Percentiles rank a stretch among this genome's conserved stretches.
phyloP scores from a whole-genome alignment of 2,329 filamentous ascomycete genomes.

The Ceratocystis cubensis region DNA sequence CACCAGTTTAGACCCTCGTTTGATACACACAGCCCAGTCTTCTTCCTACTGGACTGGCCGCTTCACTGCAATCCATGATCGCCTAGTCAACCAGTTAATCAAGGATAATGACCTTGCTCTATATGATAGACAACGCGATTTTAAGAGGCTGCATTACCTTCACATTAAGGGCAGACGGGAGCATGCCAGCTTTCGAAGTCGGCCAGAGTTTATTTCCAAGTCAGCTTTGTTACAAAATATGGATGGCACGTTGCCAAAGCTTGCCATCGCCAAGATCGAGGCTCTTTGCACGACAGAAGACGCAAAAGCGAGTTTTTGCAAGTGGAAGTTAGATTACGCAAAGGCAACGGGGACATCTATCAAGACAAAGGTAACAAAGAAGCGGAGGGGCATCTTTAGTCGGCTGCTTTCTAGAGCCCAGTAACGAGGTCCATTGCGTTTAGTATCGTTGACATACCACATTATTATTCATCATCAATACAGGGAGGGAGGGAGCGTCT shows the following conservation, averaged over 20 bases:
- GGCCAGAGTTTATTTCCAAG: slow-evolving; percentile 19
- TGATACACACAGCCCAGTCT: slow-evolving; percentile 34
- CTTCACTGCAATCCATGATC: slow-evolving; percentile 45
- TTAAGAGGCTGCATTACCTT: slow-evolving; percentile 16
- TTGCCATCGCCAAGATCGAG: slow-evolving; percentile 19
- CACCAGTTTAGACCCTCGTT: slow-evolving; percentile 23
- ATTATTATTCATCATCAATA: background rate
- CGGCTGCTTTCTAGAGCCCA: slow-evolving; percentile 17
- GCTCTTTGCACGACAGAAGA: slow-evolving; percentile 20
- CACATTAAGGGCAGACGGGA: slow-evolving; percentile 12
- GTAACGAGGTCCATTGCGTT: background rate
- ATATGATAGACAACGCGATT: slow-evolving; percentile 18
- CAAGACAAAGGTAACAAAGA: slow-evolving; percentile 17
- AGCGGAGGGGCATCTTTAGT: slow-evolving; percentile 12
- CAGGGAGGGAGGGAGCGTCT: background rate
- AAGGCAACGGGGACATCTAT: slow-evolving; percentile 17
- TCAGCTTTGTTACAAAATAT: slow-evolving; percentile 10
- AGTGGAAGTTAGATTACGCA: slow-evolving; percentile 15
- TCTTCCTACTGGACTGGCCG: slow-evolving; percentile 51
- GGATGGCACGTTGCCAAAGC: slow-evolving; percentile 13
- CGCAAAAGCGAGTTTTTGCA: slow-evolving; percentile 15
- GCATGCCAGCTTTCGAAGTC: slow-evolving; percentile 14
- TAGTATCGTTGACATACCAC: background rate
- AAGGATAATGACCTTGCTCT: slow-evolving; percentile 18
- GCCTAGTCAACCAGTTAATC: slow-evolving; percentile 22